These are phyloP conservation scores for Moricandia arvensis DNA, from an alignment of 345 rosid genomes.

Conservation along the genomic window DNA sequence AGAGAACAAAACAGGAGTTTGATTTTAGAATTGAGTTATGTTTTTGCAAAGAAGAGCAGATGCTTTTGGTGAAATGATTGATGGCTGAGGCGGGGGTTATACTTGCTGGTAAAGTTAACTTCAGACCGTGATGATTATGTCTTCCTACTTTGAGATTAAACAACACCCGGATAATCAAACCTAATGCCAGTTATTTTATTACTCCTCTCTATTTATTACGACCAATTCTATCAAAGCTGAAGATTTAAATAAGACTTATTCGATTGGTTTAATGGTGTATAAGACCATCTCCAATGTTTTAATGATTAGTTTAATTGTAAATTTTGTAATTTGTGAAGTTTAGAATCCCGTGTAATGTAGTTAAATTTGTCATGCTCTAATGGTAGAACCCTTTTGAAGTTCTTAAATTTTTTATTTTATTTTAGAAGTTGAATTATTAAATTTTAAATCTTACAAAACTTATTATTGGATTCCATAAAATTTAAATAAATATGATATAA, in stretches of 20 bases:
- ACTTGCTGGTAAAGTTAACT: constrained; percentile 8
- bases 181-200: not conserved
- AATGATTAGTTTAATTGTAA: too few species aligned
- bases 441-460: too few species aligned
- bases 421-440: too few species aligned
- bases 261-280: not conserved
- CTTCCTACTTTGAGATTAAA: constrained; percentile 36
- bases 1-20: constrained; percentile 29
- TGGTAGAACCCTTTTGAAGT: too few species aligned
- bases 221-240: not conserved
- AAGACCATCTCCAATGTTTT: too few species aligned
- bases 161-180: constrained; percentile 16
- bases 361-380: too few species aligned
- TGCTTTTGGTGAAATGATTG: constrained; percentile 32
- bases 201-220: not conserved
- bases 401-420: too few species aligned
- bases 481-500: too few species aligned
- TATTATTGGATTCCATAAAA: too few species aligned
- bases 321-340: too few species aligned
- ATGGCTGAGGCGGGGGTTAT: constrained; percentile 28
- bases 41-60: not conserved
- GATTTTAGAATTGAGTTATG: constrained; percentile 16
- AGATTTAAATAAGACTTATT: not conserved
- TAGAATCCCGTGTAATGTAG: too few species aligned
- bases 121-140: constrained; percentile 30